Conservation (phyloP, 2,329 filamentous ascomycete species). For the Colletotrichum plurivorum region DNA sequence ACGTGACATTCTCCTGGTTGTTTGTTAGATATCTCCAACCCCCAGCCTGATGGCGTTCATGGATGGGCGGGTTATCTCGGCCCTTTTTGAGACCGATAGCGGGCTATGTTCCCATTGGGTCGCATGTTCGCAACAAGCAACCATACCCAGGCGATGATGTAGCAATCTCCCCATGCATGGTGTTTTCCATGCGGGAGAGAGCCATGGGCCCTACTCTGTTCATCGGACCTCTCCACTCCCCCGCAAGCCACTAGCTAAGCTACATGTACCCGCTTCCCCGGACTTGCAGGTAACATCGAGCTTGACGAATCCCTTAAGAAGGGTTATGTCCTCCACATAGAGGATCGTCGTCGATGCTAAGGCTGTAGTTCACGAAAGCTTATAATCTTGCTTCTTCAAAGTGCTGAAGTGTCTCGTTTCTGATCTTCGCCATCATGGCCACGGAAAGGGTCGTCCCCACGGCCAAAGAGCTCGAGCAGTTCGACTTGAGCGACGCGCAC, state of each 20-base stretch:
- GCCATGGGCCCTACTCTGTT: neutral
- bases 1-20: neutral
- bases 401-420: neutral
- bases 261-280: neutral
- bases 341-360: neutral
- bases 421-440: neutral
- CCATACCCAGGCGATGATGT: neutral
- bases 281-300: neutral
- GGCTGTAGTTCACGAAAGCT: neutral
- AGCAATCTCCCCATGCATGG: neutral
- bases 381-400: too few species aligned
- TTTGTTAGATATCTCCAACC: too few species aligned
- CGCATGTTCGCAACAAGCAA: neutral
- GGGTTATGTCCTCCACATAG: neutral
- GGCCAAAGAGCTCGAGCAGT: slow-evolving; percentile 6
- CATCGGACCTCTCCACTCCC: neutral
- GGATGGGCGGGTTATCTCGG: neutral
- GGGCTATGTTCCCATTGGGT: neutral
- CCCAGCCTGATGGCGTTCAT: neutral
- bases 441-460: slow-evolving; percentile 5
- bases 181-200: neutral
- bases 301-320: neutral
- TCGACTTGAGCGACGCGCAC: slow-evolving; percentile 1
- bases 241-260: neutral
- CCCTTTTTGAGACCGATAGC: neutral